Conservation (phyloP, 495 filamentous ascomycete genomes). For the Neurospora pannonica region DNA sequence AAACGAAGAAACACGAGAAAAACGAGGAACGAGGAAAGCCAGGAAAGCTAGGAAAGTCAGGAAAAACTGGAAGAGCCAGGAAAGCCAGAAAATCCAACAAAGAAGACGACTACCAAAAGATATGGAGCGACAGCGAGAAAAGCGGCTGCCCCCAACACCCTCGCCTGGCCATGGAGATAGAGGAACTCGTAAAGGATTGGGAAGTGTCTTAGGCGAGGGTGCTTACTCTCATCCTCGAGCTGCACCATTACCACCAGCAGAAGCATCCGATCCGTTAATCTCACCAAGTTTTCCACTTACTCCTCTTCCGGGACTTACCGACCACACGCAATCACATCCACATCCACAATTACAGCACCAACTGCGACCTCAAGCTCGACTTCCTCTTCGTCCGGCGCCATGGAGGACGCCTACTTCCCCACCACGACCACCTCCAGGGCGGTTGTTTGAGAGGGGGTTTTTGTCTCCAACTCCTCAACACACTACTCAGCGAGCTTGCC, state of each 20-base stretch:
- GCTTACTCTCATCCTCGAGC: neutral
- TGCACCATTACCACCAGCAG: neutral
- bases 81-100: neutral
- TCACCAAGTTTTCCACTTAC: neutral
- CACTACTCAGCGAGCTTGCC: neutral
- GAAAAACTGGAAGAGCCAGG: neutral
- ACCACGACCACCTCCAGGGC: neutral
- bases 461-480: fast-evolving
- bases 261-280: neutral
- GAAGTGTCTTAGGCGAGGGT: neutral
- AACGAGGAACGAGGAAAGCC: neutral
- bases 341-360: neutral
- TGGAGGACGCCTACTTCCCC: neutral
- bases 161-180: too few species aligned
- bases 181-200: neutral
- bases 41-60: neutral
- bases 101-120: neutral
- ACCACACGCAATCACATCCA: neutral
- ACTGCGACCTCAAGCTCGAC: neutral
- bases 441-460: fast-evolving
- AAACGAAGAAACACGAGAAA: too few species aligned
- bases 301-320: neutral
- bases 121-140: neutral
- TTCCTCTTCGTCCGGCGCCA: neutral
- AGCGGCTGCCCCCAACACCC: neutral